Base-by-base conservation (phyloP, 2,329 filamentous ascomycete genomes). In the Cryphonectria naterciae region DNA sequence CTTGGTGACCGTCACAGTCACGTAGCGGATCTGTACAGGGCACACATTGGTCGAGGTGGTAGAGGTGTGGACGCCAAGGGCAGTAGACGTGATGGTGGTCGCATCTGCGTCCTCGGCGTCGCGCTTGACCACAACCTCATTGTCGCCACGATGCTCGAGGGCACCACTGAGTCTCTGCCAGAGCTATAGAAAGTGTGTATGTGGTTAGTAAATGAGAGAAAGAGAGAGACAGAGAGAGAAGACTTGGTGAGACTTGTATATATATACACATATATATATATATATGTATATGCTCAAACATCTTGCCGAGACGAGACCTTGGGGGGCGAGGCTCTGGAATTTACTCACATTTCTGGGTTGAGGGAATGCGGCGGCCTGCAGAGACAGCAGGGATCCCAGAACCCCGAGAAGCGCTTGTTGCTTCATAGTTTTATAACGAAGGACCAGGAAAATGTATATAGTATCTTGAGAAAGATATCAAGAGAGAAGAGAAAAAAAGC, bases 391-490 rank as follows among this genome's bases (percentile, higher is more conserved):
- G 19, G 67, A 62, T 17, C 67, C 67, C 58, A 68, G 32, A 17
- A 64, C 46, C 58, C 58, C 67, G 41, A 68, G 43, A 39, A 68
- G 39, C n/a, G 67, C 43, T 54, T 52, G 58, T 43, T 68, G 67
- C 67, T 56, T 68, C 67, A 68, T 68, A 41, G 25, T 68, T 46
- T 39, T 46, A 13, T 35, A 61, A 60, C 32, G 58, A 61, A 61
- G 35, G 58, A 39, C 35, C 32, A 32, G 39, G 32, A 13, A 49
- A n/a, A 7, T 32, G 37, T 49, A 49, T 39, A 39, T 39, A 39
- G 7, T 17, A 19, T 49, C 19, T 49, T 49, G 43, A 49, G 8
- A 22, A n/a, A n/a, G 22, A n/a, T 46, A 19, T 49, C 7, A 49
- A 22, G 8, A n/a, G 7, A 49, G 8, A 19, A 6, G 6, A n/a